A percentile compares a stretch with the other conserved stretches of the same genome.
Conservation (phyloP, 148 eudicot species). For the Polygonum aviculare region DNA sequence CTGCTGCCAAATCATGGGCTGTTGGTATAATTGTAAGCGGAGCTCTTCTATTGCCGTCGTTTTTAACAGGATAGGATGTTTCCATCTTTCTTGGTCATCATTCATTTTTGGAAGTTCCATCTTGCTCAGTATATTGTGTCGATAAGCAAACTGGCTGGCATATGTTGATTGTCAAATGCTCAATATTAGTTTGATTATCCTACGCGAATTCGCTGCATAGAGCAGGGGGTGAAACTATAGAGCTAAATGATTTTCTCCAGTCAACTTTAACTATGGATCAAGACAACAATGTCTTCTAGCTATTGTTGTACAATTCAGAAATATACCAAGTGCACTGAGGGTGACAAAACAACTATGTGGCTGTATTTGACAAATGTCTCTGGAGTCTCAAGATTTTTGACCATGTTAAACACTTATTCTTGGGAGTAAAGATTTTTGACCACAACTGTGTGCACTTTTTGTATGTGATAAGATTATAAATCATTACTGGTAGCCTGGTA, state of each 20-base stretch:
- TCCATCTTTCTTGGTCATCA: neutral
- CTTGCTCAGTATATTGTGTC: neutral
- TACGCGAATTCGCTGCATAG: neutral
- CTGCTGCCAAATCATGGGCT: slow-evolving; percentile 87
- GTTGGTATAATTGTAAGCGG: slow-evolving; percentile 72
- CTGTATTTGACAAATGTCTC: neutral
- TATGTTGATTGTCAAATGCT: neutral
- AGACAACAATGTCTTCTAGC: neutral
- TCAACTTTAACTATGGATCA: neutral
- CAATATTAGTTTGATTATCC: neutral
- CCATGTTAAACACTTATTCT: neutral
- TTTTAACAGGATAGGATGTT: neutral
- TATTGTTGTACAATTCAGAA: neutral
- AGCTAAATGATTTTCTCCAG: neutral
- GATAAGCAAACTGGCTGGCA: neutral
- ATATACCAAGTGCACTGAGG: neutral
- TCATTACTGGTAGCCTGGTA: neutral
- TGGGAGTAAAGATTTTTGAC: neutral
- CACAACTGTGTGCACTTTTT: neutral
- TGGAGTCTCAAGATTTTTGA: neutral
- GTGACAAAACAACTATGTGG: neutral
- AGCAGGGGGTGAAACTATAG: neutral
- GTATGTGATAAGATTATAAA: neutral
- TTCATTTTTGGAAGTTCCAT: neutral
- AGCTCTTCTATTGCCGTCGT: neutral